Evolutionary conservation across 192 early-diverging fungal genomes (phyloP).

Genomic region (Coemansia sp.): DNA sequence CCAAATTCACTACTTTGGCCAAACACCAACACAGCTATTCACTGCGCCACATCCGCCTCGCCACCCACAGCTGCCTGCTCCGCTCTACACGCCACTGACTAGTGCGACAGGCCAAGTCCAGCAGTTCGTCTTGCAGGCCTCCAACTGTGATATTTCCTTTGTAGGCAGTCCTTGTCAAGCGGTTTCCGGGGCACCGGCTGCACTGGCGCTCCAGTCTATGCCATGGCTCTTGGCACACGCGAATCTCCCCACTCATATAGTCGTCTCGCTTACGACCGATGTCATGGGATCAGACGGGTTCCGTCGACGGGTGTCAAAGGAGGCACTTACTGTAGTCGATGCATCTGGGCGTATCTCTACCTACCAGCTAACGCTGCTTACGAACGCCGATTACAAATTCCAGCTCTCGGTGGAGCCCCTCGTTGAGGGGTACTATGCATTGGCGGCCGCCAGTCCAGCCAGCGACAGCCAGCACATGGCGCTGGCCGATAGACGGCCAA

Average conservation of each 20-base stretch:
- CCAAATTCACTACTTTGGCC: constrained; percentile 97
- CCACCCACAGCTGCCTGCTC: constrained; percentile 9
- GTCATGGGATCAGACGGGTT: not conserved
- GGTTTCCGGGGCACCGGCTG: not conserved
- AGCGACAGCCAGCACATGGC: constrained; percentile 29
- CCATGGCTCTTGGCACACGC: constrained; percentile 10
- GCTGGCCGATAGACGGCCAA: constrained; percentile 11
- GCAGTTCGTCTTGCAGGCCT: constrained; percentile 40
- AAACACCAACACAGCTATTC: constrained; percentile 90
- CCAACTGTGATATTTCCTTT: constrained; percentile 23
- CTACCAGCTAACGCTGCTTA: constrained; percentile 22
- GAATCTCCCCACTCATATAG: not conserved
- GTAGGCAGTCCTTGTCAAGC: constrained; percentile 18
- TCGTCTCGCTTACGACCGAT: not conserved
- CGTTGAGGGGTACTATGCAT: constrained; percentile 25
- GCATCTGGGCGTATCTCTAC: constrained; percentile 19
- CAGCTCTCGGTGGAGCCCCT: constrained; percentile 30
- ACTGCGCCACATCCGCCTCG: constrained; percentile 73
- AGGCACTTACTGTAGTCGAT: constrained; percentile 31
- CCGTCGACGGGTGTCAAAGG: not conserved
- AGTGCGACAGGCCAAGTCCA: constrained; percentile 29
- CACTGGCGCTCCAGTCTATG: not conserved
- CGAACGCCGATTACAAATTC: constrained; percentile 21
- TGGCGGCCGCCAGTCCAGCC: constrained; percentile 29
- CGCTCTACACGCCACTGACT: constrained; percentile 23